These are phyloP conservation scores for Fagus crenata DNA, from an alignment of 306 rosid genomes.

Conservation along the genomic window DNA sequence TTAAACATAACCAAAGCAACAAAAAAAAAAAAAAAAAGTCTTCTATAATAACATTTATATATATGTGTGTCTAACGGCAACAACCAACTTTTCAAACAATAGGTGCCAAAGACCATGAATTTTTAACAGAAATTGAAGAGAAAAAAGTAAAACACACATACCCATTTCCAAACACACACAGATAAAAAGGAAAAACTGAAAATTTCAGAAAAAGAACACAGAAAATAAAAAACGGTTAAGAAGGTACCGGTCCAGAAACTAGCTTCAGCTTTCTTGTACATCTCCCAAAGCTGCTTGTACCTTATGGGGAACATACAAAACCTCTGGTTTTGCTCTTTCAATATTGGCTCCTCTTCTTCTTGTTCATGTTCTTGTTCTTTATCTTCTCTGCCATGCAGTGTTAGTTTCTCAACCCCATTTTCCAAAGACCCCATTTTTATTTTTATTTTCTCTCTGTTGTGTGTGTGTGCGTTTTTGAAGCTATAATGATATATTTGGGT, in stretches of 20 bases:
- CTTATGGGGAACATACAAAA: constrained; percentile 86
- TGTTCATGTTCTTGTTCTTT: background rate
- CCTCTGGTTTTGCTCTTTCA: constrained; percentile 69
- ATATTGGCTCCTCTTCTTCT: constrained; percentile 57
- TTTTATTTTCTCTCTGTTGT: background rate
- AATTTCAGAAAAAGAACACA: background rate
- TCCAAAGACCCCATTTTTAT: constrained; percentile 54
- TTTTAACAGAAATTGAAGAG: background rate
- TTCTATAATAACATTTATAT: no score
- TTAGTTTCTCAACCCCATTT: constrained; percentile 29
- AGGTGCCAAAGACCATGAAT: background rate
- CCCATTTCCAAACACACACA: constrained; percentile 5
- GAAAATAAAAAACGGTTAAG: background rate
- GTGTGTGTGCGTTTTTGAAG: background rate
- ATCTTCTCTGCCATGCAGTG: background rate
- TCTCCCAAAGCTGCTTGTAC: constrained; percentile 79
- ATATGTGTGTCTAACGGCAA: no score
- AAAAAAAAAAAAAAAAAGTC: background rate
- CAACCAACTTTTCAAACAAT: background rate
- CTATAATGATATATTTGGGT: background rate
- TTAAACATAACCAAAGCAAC: background rate
- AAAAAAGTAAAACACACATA: background rate
- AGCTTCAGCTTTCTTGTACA: constrained; percentile 93
- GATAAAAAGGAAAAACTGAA: constrained; percentile 3
- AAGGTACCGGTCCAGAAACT: constrained; percentile 93